A percentile compares a stretch with the other conserved stretches of the same genome.
Conservation (phyloP, 2,329 filamentous ascomycete species). For the Botrytis sinoallii region DNA sequence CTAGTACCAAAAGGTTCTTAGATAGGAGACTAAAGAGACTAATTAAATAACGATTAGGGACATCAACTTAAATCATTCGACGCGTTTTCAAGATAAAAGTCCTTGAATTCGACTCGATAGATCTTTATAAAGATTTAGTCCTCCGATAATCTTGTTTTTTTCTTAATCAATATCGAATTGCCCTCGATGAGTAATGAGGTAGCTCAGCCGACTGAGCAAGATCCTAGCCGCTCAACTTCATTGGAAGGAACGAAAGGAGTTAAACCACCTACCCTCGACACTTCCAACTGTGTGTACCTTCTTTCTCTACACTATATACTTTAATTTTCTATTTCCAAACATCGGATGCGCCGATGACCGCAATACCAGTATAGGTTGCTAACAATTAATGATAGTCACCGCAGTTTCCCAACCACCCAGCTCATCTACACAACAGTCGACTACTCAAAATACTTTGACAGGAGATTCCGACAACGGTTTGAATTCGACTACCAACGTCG, state of each 20-base stretch:
- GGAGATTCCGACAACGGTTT: slow-evolving; percentile 35
- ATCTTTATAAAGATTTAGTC: slow-evolving; percentile 10
- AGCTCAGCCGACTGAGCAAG: slow-evolving; percentile 38
- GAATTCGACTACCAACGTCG: slow-evolving; percentile 30
- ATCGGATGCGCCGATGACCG: slow-evolving; percentile 1
- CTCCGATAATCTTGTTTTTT: slow-evolving; percentile 19
- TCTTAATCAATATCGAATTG: slow-evolving; percentile 27
- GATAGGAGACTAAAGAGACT: slow-evolving; percentile 16
- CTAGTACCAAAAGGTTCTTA: neutral
- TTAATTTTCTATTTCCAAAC: slow-evolving; percentile 1
- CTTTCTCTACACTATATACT: neutral
- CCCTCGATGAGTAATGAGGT: slow-evolving; percentile 42
- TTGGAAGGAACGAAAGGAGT: slow-evolving; percentile 33
- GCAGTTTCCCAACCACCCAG: slow-evolving; percentile 34
- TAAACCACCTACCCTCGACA: slow-evolving; percentile 36
- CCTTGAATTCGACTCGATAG: slow-evolving; percentile 17
- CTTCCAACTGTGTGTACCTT: slow-evolving; percentile 34
- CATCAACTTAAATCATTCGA: slow-evolving; percentile 23
- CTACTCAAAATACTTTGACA: slow-evolving; percentile 34
- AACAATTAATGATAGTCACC: slow-evolving; percentile 30
- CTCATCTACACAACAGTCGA: slow-evolving; percentile 34
- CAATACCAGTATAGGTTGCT: slow-evolving; percentile 23
- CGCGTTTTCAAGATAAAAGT: slow-evolving; percentile 26
- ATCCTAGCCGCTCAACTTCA: slow-evolving; percentile 35
- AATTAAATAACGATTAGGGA: slow-evolving; percentile 13